These are phyloP conservation scores for Tephrocybe rancida DNA, from an alignment of 768 basidiomycete genomes.

Conservation along the genomic window DNA sequence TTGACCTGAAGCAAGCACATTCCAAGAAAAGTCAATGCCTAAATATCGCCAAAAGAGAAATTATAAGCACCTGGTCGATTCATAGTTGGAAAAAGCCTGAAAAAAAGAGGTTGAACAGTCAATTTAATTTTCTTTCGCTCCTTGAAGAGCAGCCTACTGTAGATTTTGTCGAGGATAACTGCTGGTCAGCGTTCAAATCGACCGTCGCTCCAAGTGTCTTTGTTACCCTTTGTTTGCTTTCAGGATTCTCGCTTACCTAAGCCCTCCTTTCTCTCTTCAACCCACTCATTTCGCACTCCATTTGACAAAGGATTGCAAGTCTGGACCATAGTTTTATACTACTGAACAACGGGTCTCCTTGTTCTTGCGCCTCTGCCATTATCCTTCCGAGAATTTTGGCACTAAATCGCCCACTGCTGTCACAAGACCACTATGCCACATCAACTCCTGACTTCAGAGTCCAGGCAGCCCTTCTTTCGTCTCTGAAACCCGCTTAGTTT, in stretches of 20 bases:
- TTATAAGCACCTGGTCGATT: constrained; percentile 59
- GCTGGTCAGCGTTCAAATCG: constrained; percentile 16
- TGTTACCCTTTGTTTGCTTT: constrained; percentile 45
- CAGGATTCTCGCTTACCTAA: constrained; percentile 19
- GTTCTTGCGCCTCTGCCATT: too few relatives aligned
- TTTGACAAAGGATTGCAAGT: too few relatives aligned
- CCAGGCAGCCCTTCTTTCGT: too few relatives aligned
- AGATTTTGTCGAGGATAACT: constrained; percentile 19
- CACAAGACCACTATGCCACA: too few relatives aligned
- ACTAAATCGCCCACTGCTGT: too few relatives aligned
- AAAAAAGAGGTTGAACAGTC: constrained; percentile 21
- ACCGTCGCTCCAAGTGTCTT: constrained; percentile 24
- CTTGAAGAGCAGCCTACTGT: constrained; percentile 7
- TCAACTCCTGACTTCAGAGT: too few relatives aligned
- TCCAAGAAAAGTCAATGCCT: constrained; percentile 23
- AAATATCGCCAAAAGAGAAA: constrained; percentile 13
- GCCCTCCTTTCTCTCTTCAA: not conserved
- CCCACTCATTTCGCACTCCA: not conserved
- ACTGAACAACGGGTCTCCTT: too few relatives aligned
- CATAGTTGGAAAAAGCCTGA: constrained; percentile 44
- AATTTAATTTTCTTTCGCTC: not conserved
- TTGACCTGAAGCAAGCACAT: constrained; percentile 57
- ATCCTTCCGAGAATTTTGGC: too few relatives aligned
- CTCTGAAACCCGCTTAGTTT: too few relatives aligned
- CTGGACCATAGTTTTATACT: not conserved